These are phyloP conservation scores for Globisporangium takayamanum DNA, from an alignment of 352 stramenopile species.

Conservation along the genomic window DNA sequence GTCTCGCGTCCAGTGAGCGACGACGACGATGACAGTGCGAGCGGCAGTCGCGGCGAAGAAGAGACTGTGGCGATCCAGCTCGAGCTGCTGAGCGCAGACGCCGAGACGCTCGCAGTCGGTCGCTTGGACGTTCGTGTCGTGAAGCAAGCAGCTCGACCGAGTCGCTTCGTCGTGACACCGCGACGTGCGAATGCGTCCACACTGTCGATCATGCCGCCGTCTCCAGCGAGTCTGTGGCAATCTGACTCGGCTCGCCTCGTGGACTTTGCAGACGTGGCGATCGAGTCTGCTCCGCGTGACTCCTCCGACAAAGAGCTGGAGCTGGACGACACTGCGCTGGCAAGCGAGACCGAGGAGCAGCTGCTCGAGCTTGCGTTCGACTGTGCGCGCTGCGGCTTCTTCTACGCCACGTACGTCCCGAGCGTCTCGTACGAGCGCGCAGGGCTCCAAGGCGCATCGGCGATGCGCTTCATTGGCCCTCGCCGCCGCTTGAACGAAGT, in stretches of 20 bases:
- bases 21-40: not conserved
- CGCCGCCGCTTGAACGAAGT: slow-evolving; percentile 14
- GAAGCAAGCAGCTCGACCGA: not conserved
- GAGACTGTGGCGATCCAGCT: slow-evolving; percentile 1
- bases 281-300: not conserved
- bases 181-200: not conserved
- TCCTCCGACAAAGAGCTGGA: not conserved
- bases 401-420: slow-evolving; percentile 23
- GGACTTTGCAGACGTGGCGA: not conserved
- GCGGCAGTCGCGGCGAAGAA: too few relatives aligned
- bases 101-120: slow-evolving; percentile 4
- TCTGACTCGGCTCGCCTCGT: not conserved
- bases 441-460: slow-evolving; percentile 12
- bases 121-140: not conserved
- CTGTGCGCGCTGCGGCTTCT: slow-evolving; percentile 24
- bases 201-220: not conserved
- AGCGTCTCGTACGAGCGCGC: slow-evolving; percentile 39
- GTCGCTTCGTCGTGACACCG: slow-evolving; percentile 6
- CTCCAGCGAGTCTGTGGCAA: not conserved
- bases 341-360: not conserved
- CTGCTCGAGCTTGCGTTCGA: slow-evolving; percentile 19
- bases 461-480: slow-evolving; percentile 19
- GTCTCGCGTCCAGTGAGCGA: not conserved
- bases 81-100: slow-evolving; percentile 10
- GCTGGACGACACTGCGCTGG: not conserved